Conservation (phyloP, 441 rosid genomes). For the Eruca vesicaria region DNA sequence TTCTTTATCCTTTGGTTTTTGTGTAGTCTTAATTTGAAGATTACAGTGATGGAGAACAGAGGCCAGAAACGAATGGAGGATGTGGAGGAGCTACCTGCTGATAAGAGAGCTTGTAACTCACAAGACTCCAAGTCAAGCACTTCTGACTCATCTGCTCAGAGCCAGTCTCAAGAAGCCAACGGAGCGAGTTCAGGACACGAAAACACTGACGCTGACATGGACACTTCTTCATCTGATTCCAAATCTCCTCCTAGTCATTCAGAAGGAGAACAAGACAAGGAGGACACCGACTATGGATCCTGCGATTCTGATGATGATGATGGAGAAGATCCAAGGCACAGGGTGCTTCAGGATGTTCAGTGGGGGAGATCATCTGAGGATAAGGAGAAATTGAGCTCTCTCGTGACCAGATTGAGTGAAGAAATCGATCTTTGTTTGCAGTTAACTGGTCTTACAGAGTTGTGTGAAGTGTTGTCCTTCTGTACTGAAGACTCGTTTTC, state of each 20-base stretch:
- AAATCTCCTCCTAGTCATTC: slow-evolving; percentile 79
- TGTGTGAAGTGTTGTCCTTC: slow-evolving; percentile 91
- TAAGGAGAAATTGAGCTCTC: slow-evolving; percentile 62
- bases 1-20: slow-evolving; percentile 5
- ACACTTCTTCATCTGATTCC: slow-evolving; percentile 87
- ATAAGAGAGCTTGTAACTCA: slow-evolving; percentile 92
- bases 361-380: slow-evolving; percentile 65
- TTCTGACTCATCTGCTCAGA: slow-evolving; percentile 64
- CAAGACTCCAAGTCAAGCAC: slow-evolving; percentile 80
- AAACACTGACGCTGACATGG: slow-evolving; percentile 63
- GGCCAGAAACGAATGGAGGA: slow-evolving; percentile 89
- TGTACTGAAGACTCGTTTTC: slow-evolving; percentile 82
- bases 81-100: slow-evolving; percentile 79
- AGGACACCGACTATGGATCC: slow-evolving; percentile 76
- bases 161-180: slow-evolving; percentile 39
- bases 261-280: slow-evolving; percentile 62
- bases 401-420: slow-evolving; percentile 53
- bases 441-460: slow-evolving; percentile 69
- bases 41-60: slow-evolving; percentile 62
- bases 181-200: slow-evolving; percentile 48
- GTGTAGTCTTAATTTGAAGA: slow-evolving; percentile 2
- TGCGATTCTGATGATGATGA: slow-evolving; percentile 73
- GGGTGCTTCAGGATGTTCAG: slow-evolving; percentile 57
- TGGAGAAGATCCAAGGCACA: slow-evolving; percentile 42
- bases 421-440: slow-evolving; percentile 63